A percentile compares a stretch with the other conserved stretches of the same genome.
phyloP scores from a whole-genome alignment of 2,329 filamentous ascomycete species.

The Aureobasidium sp. region DNA sequence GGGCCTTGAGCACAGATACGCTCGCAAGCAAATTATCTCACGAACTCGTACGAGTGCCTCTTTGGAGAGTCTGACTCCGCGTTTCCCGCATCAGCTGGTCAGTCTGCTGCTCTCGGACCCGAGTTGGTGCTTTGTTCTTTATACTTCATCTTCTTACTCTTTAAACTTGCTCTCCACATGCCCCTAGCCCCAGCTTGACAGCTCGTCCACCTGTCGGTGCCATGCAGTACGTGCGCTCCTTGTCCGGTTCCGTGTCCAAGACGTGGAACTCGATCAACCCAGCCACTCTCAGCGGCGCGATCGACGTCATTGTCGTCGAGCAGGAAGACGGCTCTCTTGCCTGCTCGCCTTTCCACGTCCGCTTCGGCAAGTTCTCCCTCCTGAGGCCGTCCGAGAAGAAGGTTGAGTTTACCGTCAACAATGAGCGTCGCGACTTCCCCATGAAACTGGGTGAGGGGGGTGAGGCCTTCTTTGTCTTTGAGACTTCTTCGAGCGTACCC shows the following conservation, averaged over 20 bases:
- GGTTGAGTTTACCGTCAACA: conserved; percentile 96
- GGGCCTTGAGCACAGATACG: background rate
- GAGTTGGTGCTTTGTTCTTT: conserved; percentile 3
- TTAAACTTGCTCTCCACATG: conserved; percentile 1
- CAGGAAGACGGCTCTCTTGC: conserved; percentile 80
- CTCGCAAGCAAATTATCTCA: background rate
- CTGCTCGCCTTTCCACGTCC: conserved; percentile 96
- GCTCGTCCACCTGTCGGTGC: conserved; percentile 19
- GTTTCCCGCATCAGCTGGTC: conserved; percentile 8
- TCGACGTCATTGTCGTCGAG: conserved; percentile 97
- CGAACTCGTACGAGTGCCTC: background rate
- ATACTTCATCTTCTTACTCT: background rate
- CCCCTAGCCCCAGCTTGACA: background rate
- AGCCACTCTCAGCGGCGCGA: conserved; percentile 90
- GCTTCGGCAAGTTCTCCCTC: conserved; percentile 97
- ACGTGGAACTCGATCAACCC: conserved; percentile 99
- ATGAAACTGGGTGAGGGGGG: conserved; percentile 98
- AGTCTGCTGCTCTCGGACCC: background rate
- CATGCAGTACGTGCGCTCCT: conserved; percentile 97
- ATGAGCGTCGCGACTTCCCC: conserved; percentile 79
- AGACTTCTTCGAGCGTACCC: conserved; percentile 84
- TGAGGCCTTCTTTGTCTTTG: conserved; percentile 98
- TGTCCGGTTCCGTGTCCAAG: conserved; percentile 92
- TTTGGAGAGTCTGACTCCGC: background rate
- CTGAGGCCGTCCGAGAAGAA: conserved; percentile 96